These are phyloP conservation scores for Escovopsis sp. DNA, from an alignment of 2,329 filamentous ascomycete genomes.

Conservation along the genomic window DNA sequence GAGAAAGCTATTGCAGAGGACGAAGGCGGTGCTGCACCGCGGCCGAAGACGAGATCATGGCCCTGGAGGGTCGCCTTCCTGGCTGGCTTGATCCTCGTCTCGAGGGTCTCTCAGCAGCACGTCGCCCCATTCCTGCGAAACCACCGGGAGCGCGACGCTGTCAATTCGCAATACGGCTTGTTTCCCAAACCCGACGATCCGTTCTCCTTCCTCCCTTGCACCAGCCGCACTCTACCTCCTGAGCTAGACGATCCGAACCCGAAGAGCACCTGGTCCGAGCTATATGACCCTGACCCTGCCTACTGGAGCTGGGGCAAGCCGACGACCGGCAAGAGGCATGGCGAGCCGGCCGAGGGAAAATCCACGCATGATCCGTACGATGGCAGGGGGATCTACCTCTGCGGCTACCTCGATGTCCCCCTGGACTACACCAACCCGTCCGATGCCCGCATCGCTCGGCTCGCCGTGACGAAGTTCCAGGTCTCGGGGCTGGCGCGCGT, in stretches of 20 bases:
- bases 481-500: slow-evolving; percentile 27
- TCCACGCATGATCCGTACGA: slow-evolving; percentile 12
- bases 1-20: background rate
- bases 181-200: slow-evolving; percentile 29
- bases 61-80: background rate
- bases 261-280: slow-evolving; percentile 22
- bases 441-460: slow-evolving; percentile 27
- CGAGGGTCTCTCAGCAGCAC: too few species aligned
- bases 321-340: background rate
- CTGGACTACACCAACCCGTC: slow-evolving; percentile 32
- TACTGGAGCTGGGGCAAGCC: slow-evolving; percentile 32
- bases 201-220: slow-evolving; percentile 34
- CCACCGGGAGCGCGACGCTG: too few species aligned
- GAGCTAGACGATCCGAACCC: slow-evolving; percentile 24
- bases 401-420: slow-evolving; percentile 33
- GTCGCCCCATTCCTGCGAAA: too few species aligned
- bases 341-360: too few species aligned
- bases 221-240: slow-evolving; percentile 24
- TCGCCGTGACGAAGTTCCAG: slow-evolving; percentile 35
- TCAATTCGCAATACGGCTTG: slow-evolving; percentile 5
- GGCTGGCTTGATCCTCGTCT: background rate
- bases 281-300: slow-evolving; percentile 28
- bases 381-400: slow-evolving; percentile 31
- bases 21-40: background rate
- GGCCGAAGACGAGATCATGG: background rate